Base-by-base conservation (phyloP, 129 eudicot genomes). In the Solidago caesia region DNA sequence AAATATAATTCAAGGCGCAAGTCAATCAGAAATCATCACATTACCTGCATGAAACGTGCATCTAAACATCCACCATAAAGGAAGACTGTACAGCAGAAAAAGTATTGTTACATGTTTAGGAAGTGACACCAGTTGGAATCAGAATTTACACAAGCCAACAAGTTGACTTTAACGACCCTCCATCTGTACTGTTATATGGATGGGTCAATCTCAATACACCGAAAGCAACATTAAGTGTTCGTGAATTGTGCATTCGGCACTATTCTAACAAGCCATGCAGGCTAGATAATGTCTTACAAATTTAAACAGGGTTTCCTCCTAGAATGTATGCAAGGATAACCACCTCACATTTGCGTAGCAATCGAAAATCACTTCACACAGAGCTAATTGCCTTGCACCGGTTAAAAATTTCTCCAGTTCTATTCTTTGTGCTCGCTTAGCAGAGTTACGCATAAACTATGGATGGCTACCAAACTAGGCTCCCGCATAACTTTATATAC, bases 1-100 rank as follows among this genome's bases (percentile, higher is more conserved):
- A 66, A 66, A 79, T 43, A 52, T 65, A 61, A 65, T 26, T 16
- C 64, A 55, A 53, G 39, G 33, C 9, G 49, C 41, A 72, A 65
- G 69, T 33, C 15, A 66, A 57, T 67, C 0, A 64, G 60, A 66
- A 64, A 62, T 65, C 67, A 55, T 8, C 70, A 45, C 44, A 64
- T 51, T 62, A 21, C 26, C 49, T 49, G 16, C 63, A 26, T 15
- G 14, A 77, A 70, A 61, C 53, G 67, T 53, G 67, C 73, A 53
- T 75, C 25, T 65, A 43, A 65, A 25, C 65, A 33, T 33, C 39
- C 39, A 33, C 39, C 39, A 1, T 33, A 1, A 33, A 33, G 39
- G 39, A 33, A 33, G 39, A 33, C 39, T 33, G 39, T 33, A 33
- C 39, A 33, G 39, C 39, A 33, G 39, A 33, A 68, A 15, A 75